Base-by-base conservation (phyloP, 2,329 filamentous ascomycete species). In the Ambrosiella cleistominuta region DNA sequence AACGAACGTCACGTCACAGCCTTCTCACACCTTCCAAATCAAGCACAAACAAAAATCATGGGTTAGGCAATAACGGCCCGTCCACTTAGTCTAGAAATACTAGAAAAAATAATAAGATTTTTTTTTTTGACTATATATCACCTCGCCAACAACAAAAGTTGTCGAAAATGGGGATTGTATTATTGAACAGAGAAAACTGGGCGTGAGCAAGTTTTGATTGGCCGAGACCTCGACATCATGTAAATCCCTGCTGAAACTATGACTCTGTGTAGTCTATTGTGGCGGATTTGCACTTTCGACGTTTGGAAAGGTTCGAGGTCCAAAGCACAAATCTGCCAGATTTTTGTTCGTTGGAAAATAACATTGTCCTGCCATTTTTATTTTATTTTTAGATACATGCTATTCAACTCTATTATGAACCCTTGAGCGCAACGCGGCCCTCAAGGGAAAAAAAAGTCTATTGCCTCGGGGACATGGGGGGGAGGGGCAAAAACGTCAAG, bases 201-300 rank as follows among this genome's bases (percentile, higher is more conserved):
- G 15, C 13, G 7, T 70, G 71, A 73, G 71, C 71, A 73, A 72
- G 71, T 73, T 73, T 73, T 70, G 67, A 73, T 73, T 73, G 71
- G 47, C 47, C 35, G 47, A 19, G 47, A n/a, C 39, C n/a, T n/a
- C 39, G 11, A 12, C 6, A 8, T 7, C 6, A n/a, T 12, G 7
- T 27, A 12, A 12, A 19, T 12, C 15, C 13, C 7, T 27, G 35
- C 49, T 42, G 39, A 42, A 42, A 42, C 39, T 42, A n/a, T 3
- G n/a, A 42, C 39, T n/a, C 39, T 42, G 6, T 11, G 11, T 12
- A 9, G n/a, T 12, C 11, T 12, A 42, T 12, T 2, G 39, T n/a
- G n/a, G 39, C 39, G 39, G n/a, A 12, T 12, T 11, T 12, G n/a
- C 11, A n/a, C 6, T 42, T 42, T n/a, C 11, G n/a, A n/a, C n/a